Evolutionary conservation across 1,284 basidiomycete species (phyloP).

Genomic region (Ceratorhiza oryzae-sativae): DNA sequence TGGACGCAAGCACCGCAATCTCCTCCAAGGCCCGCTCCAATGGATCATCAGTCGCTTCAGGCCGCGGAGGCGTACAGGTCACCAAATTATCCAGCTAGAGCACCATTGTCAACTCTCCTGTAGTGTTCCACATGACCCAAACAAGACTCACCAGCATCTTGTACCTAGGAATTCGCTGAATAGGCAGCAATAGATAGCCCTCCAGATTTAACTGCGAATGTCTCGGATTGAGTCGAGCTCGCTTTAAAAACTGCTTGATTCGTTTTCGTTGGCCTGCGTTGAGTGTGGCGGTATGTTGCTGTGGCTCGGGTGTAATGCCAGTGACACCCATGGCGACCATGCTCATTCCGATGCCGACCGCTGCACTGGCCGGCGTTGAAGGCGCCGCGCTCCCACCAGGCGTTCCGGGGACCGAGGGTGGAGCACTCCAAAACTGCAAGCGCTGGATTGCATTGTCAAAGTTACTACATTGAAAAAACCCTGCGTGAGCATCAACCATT

Average conservation of each 20-base stretch:
- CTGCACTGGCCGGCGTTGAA: constrained; percentile 62
- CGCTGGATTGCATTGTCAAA: constrained; percentile 90
- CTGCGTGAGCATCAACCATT: neutral
- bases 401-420: constrained; percentile 54
- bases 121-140: neutral
- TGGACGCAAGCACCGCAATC: constrained; percentile 85
- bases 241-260: constrained; percentile 86
- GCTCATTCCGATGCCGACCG: constrained; percentile 66
- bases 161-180: constrained; percentile 97
- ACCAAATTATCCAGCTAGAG: constrained; percentile 81
- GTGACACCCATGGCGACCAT: constrained; percentile 60
- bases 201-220: constrained; percentile 98
- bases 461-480: constrained; percentile 61
- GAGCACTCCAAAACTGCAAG: constrained; percentile 81
- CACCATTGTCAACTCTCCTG: neutral
- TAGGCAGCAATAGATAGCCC: constrained; percentile 91
- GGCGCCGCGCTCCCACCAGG: constrained; percentile 50
- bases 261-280: constrained; percentile 83
- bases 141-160: constrained; percentile 74
- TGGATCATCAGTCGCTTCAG: constrained; percentile 78
- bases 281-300: constrained; percentile 49
- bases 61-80: constrained; percentile 78
- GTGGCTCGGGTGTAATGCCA: constrained; percentile 48
- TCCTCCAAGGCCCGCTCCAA: constrained; percentile 84
- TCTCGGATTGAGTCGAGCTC: constrained; percentile 80